Evolutionary conservation across 305 asterid genomes (phyloP), one percentile per base, ranked within the genome.

Genomic region (Solanum chacoense): DNA sequence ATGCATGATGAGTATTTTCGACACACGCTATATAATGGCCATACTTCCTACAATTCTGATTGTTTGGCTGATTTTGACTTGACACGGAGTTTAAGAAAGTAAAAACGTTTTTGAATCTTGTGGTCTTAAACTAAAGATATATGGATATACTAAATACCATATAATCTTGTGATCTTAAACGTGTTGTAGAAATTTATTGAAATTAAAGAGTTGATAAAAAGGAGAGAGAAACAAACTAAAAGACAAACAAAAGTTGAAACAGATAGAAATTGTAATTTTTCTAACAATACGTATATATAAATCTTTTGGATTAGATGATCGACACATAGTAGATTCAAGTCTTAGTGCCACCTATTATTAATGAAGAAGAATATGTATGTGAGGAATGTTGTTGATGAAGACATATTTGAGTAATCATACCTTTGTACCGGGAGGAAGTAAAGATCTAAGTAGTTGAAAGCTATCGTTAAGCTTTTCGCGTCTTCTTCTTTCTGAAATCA

Each of bases 391-490:
- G 79, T 28, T 4, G 8, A 34, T n/a, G 84, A 40, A 73, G 26
- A 36, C 3, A 34, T n/a, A 50, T 35, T 34, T 85, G 12, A 75
- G 36, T 42, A 26, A 59, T 3, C 67, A 40, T 91, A 95, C 99
- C 98, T 95, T 96, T 11, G 94, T 91, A 88, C 96, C 98, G 3
- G 95, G 94, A 76, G 99, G 99, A 87, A 96, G 95, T 80, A 95
- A 89, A 20, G 97, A 93, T 90, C 97, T 92, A 45, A 96, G 89
- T 2, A 91, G 84, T 89, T 94, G 95, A 76, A 94, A 94, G 94
- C 98, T 95, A 32, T 95, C 98, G 67, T 95, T 96, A 11, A 95
- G 92, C 83, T 93, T 93, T 88, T 94, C 97, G 0, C 99, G 91
- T 16, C 99, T 86, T 90, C 91, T 91, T 90, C 99, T 88, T 87